Base-by-base conservation (phyloP, 805 yeast genomes). In the Blastobotrys parvus region DNA sequence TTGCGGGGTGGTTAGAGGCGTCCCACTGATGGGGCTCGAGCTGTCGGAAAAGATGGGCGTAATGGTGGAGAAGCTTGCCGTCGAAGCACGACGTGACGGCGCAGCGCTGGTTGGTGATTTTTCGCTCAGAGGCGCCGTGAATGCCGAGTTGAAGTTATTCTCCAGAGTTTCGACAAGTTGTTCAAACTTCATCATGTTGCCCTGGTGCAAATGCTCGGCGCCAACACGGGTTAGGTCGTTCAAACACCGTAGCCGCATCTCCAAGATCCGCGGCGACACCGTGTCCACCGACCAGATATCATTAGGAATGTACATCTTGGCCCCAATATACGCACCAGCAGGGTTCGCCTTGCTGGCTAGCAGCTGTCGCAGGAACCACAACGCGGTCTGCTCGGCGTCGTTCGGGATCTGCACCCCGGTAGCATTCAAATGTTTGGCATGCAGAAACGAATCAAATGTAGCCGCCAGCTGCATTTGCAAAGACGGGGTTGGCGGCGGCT, bases 341-440 rank as follows among this genome's bases (percentile, higher is more conserved):
- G 44, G 34, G 22, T 32, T 21, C 18, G 45, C 8, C 16, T 39
- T 41, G 16, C 45, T 37, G 8, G 21, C 16, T 3, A 47, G 11
- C 11, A 47, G 35, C 16, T 37, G 48, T 15, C 38, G 42, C 23
- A 47, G 43, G 32, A 47, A 45, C 51, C 51, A 47, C 27, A 36
- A 34, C 4, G 51, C 38, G 7, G 34, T 27, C 6, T 33, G 37
- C 25, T 39, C 37, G 5, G 19, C 32, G 20, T 32, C 32, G 23
- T 29, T 27, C 23, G 44, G 41, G 18, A 31, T 21, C 36, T 11
- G 20, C 4, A 21, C 38, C 4, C 13, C 18, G 10, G 34, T 29
- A 16, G 35, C 41, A 6, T 27, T 5, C 13, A 13, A 18, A 3
- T 11, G 8, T 20, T 29, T 6, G 22, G 33, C 17, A n/a, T 18